Conservation (phyloP, 2,329 filamentous ascomycete genomes). For the Stenocarpella maydis region DNA sequence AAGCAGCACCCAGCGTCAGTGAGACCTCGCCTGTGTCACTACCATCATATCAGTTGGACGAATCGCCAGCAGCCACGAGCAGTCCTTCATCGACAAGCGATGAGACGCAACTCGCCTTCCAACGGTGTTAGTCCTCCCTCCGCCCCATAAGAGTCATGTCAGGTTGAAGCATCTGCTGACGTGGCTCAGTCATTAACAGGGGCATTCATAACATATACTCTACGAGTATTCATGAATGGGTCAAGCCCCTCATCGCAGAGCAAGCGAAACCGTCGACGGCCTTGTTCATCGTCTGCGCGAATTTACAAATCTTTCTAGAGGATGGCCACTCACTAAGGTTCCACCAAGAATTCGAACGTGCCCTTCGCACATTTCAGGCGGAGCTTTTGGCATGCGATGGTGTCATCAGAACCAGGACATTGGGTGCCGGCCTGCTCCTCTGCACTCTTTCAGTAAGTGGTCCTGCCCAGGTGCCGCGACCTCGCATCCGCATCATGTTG, state of each 20-base stretch:
- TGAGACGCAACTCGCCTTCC: constrained; percentile 4
- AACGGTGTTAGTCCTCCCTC: neutral
- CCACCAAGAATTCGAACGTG: constrained; percentile 7
- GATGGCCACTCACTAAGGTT: constrained; percentile 12
- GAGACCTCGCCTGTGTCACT: neutral
- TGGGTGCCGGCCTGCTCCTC: neutral
- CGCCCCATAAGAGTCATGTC: neutral
- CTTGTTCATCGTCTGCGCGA: constrained; percentile 11
- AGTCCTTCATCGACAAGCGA: neutral
- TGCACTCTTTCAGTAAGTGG: neutral
- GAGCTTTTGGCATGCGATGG: neutral
- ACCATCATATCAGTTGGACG: neutral
- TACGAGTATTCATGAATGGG: neutral
- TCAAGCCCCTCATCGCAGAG: constrained; percentile 15
- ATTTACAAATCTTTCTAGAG: neutral
- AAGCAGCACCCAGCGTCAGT: neutral
- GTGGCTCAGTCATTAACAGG: neutral
- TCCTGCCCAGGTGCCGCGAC: no score
- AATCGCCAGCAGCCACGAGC: neutral
- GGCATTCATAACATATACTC: constrained; percentile 12
- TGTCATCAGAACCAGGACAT: neutral
- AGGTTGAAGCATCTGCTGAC: neutral
- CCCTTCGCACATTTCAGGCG: neutral
- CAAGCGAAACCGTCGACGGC: constrained; percentile 12
- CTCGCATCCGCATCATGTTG: neutral